These are phyloP conservation scores for Thielaviopsis punctulata DNA, from an alignment of 2,329 filamentous ascomycete species.

Conservation along the genomic window DNA sequence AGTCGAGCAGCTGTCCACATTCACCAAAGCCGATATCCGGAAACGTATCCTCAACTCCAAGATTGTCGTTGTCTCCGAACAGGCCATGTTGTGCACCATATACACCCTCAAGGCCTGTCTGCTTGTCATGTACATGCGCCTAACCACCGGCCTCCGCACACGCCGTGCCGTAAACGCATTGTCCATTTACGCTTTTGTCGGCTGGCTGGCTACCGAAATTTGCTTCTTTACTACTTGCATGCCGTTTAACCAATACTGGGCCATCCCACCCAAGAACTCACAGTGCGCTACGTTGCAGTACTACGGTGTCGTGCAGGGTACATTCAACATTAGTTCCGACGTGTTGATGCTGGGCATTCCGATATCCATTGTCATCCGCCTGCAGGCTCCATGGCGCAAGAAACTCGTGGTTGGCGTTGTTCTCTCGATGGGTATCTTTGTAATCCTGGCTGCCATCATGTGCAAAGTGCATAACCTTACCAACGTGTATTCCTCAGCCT, in stretches of 20 bases:
- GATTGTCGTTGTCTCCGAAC: slow-evolving; percentile 43
- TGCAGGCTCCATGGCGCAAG: slow-evolving; percentile 31
- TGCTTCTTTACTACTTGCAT: slow-evolving; percentile 33
- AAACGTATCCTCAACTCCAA: slow-evolving; percentile 37
- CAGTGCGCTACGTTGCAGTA: slow-evolving; percentile 40
- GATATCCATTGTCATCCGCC: slow-evolving; percentile 33
- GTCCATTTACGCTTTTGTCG: slow-evolving; percentile 27
- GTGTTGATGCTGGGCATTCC: slow-evolving; percentile 41
- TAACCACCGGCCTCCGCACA: slow-evolving; percentile 28
- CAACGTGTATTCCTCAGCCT: slow-evolving; percentile 22
- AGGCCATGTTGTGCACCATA: slow-evolving; percentile 42
- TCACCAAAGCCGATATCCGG: slow-evolving; percentile 16
- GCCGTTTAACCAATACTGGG: slow-evolving; percentile 40
- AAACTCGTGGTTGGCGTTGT: slow-evolving; percentile 33
- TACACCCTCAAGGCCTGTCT: slow-evolving; percentile 40
- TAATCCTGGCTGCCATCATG: slow-evolving; percentile 32
- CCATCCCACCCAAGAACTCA: slow-evolving; percentile 31
- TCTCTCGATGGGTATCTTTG: slow-evolving; percentile 29
- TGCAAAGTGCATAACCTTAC: slow-evolving; percentile 27
- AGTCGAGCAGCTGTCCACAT: slow-evolving; percentile 7
- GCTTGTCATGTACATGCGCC: slow-evolving; percentile 29
- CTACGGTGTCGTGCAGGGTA: slow-evolving; percentile 40
- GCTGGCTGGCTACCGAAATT: slow-evolving; percentile 34
- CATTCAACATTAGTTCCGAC: slow-evolving; percentile 43
- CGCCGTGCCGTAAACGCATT: slow-evolving; percentile 31